Evolutionary conservation across 2,329 filamentous ascomycete genomes (phyloP).

Genomic region (Karstenula rhodostoma): DNA sequence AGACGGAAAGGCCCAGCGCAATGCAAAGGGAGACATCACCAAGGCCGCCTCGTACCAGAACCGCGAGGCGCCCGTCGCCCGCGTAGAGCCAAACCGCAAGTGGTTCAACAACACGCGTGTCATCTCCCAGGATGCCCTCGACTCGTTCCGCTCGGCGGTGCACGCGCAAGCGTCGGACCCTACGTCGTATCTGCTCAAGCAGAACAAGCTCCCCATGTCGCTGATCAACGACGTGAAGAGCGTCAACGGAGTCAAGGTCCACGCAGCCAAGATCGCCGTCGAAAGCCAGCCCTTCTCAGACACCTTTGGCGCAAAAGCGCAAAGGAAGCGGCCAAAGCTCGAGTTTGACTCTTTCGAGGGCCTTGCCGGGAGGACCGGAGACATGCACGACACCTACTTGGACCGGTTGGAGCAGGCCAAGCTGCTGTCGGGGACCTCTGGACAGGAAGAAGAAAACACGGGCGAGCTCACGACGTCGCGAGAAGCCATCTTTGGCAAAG

Average conservation of each 20-base stretch:
- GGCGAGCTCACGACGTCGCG: conserved; percentile 55
- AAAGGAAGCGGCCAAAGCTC: conserved; percentile 91
- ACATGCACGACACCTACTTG: conserved; percentile 81
- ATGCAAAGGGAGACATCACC: conserved; percentile 83
- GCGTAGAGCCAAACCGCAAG: conserved; percentile 94
- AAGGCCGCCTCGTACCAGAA: conserved; percentile 87
- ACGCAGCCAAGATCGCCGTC: conserved; percentile 91
- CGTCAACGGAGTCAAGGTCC: conserved; percentile 86
- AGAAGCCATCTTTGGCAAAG: conserved; percentile 78
- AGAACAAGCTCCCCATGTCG: conserved; percentile 96
- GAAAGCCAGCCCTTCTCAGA: conserved; percentile 86
- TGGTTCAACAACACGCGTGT: conserved; percentile 97
- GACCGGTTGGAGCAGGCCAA: conserved; percentile 82
- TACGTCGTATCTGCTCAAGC: conserved; percentile 93
- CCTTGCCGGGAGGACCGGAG: conserved; percentile 79
- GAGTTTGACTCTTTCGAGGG: conserved; percentile 83
- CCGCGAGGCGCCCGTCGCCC: conserved; percentile 79
- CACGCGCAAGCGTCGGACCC: conserved; percentile 89
- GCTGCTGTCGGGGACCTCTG: conserved; percentile 75
- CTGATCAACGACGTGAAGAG: conserved; percentile 80
- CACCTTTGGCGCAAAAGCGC: conserved; percentile 92
- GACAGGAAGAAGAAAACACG: conserved; percentile 60
- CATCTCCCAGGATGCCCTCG: conserved; percentile 88
- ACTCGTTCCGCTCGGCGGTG: conserved; percentile 89
- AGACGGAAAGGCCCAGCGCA: conserved; percentile 82